phyloP scores from a whole-genome alignment of 305 asterid species.

The Fraxinus sp. region DNA sequence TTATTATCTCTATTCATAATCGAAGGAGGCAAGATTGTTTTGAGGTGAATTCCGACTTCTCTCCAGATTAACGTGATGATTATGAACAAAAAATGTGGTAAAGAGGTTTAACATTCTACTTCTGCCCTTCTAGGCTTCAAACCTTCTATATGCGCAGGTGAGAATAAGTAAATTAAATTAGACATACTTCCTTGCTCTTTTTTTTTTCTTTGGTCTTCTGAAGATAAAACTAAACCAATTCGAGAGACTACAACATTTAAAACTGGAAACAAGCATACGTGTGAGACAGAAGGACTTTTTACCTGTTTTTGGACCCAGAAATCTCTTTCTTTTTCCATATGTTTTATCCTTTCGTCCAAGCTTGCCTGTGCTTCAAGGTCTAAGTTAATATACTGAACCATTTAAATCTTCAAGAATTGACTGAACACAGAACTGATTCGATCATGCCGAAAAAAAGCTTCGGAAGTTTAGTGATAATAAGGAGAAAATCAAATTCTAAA shows the following conservation, averaged over 20 bases:
- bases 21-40: not conserved
- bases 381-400: conserved; percentile 5
- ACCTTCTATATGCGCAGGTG: not conserved
- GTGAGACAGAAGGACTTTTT: conserved; percentile 14
- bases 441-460: not conserved
- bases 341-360: conserved; percentile 47
- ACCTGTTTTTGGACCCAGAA: conserved; percentile 67
- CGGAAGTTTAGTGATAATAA: conserved; percentile 1
- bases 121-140: not conserved
- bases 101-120: not conserved
- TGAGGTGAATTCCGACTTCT: not conserved
- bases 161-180: not conserved
- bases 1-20: not conserved
- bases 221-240: not conserved
- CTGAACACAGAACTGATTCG: not conserved
- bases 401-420: not conserved
- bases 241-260: not conserved
- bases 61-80: not conserved
- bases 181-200: not conserved
- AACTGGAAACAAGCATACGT: conserved; percentile 14
- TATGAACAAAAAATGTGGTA: not conserved
- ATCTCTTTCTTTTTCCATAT: conserved; percentile 52
- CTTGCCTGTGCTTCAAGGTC: conserved; percentile 34
- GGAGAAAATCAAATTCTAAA: conserved; percentile 15
- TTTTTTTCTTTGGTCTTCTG: not conserved